These are phyloP conservation scores for Ramularia endophylla DNA, from an alignment of 2,329 filamentous ascomycete species.

Conservation along the genomic window DNA sequence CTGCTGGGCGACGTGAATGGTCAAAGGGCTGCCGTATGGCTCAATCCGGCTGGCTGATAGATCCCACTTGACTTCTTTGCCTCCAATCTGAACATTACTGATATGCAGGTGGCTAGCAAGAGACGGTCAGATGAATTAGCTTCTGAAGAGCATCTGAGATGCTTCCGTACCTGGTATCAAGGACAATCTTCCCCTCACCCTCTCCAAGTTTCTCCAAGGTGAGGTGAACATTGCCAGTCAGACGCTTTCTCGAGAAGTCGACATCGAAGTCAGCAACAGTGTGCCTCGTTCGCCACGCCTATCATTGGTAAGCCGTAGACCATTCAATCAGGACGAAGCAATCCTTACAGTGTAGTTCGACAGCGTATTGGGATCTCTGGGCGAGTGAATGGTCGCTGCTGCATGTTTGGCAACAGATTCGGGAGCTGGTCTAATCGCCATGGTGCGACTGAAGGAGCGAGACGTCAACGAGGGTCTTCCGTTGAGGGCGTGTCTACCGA, in stretches of 20 bases:
- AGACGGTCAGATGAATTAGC: neutral
- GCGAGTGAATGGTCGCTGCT: slow-evolving; percentile 29
- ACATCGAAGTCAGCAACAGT: slow-evolving; percentile 76
- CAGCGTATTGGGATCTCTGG: slow-evolving; percentile 73
- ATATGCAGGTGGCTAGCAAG: slow-evolving; percentile 61
- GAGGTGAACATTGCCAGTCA: slow-evolving; percentile 71
- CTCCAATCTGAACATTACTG: slow-evolving; percentile 63
- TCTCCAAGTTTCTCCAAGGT: slow-evolving; percentile 72
- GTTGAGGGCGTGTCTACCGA: slow-evolving; percentile 6
- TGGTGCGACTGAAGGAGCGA: slow-evolving; percentile 11
- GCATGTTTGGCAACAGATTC: slow-evolving; percentile 22
- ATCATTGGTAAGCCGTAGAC: too few relatives aligned
- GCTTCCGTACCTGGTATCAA: slow-evolving; percentile 65
- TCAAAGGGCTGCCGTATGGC: slow-evolving; percentile 68
- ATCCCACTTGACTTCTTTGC: slow-evolving; percentile 60
- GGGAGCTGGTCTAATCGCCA: slow-evolving; percentile 25
- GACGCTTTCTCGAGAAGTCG: slow-evolving; percentile 71
- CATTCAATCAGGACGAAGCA: too few relatives aligned
- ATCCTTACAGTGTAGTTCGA: slow-evolving; percentile 67
- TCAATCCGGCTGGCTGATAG: slow-evolving; percentile 60
- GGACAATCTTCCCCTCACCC: slow-evolving; percentile 64
- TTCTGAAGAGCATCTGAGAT: neutral
- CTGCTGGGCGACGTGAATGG: slow-evolving; percentile 49
- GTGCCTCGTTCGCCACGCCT: slow-evolving; percentile 73
- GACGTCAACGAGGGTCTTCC: slow-evolving; percentile 1